Conservation (phyloP, 1,139 yeast species). For the Hyphopichia buzzinii region DNA sequence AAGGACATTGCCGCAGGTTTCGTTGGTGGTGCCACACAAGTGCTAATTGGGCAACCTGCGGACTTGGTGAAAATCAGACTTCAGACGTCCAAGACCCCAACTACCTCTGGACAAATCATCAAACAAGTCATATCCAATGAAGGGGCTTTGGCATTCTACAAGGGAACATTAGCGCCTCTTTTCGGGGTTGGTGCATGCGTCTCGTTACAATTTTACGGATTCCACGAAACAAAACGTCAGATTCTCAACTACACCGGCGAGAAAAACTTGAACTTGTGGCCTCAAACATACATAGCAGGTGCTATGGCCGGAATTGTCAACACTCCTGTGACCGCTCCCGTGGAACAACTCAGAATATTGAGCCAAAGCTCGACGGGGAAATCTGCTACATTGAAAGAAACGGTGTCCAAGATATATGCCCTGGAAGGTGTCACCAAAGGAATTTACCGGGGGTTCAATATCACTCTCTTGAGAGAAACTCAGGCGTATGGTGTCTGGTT, state of each 20-base stretch:
- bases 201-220: constrained; percentile 72
- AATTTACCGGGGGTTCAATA: constrained; percentile 56
- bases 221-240: constrained; percentile 72
- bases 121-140: constrained; percentile 56
- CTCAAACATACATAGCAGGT: constrained; percentile 70
- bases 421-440: constrained; percentile 50
- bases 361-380: constrained; percentile 55
- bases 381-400: constrained; percentile 40
- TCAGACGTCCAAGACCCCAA: constrained; percentile 46
- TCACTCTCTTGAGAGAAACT: constrained; percentile 64
- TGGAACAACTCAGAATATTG: constrained; percentile 71
- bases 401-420: constrained; percentile 42
- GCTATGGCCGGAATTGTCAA: constrained; percentile 78
- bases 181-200: constrained; percentile 73
- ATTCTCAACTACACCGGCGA: constrained; percentile 32
- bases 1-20: constrained; percentile 60
- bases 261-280: constrained; percentile 46
- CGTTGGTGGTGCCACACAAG: constrained; percentile 63
- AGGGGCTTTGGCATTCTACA: constrained; percentile 62
- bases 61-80: constrained; percentile 66
- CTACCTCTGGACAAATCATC: constrained; percentile 48
- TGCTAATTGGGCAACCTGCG: constrained; percentile 72
- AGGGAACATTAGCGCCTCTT: constrained; percentile 46
- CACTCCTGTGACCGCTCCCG: constrained; percentile 69
- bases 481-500: constrained; percentile 89